Conservation (phyloP, 2,329 filamentous ascomycete species). For the Fusarium albidum region DNA sequence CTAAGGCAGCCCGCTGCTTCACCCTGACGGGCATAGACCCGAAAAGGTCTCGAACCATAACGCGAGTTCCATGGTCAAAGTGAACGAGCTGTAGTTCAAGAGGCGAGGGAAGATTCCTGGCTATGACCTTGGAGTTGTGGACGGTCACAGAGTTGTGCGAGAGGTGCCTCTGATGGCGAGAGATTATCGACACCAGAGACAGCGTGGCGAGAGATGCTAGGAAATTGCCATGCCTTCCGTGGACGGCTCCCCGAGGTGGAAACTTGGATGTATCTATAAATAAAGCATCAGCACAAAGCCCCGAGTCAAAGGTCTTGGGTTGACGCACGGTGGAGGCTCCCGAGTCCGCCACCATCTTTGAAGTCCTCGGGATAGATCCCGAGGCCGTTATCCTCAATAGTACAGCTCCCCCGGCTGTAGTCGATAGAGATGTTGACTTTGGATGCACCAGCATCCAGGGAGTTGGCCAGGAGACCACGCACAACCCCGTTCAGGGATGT, state of each 20-base stretch:
- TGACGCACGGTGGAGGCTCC: conserved; percentile 73
- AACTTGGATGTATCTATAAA: conserved; percentile 80
- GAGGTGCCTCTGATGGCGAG: conserved; percentile 68
- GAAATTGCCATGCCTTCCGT: conserved; percentile 79
- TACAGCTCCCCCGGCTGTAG: conserved; percentile 77
- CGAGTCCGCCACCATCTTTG: conserved; percentile 71
- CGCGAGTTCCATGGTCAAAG: conserved; percentile 75
- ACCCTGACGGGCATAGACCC: conserved; percentile 90
- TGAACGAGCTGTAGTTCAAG: conserved; percentile 63
- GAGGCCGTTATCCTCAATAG: conserved; percentile 82
- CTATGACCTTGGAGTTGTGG: conserved; percentile 73
- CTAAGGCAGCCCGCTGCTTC: conserved; percentile 73
- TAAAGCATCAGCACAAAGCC: conserved; percentile 12
- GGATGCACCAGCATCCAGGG: conserved; percentile 79
- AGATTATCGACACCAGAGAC: conserved; percentile 80
- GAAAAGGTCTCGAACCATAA: conserved; percentile 82
- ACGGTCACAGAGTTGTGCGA: conserved; percentile 72
- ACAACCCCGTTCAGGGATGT: conserved; percentile 77
- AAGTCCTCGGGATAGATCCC: conserved; percentile 84
- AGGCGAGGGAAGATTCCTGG: conserved; percentile 69
- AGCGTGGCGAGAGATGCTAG: conserved; percentile 78
- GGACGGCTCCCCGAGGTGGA: conserved; percentile 51
- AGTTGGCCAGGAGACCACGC: conserved; percentile 79
- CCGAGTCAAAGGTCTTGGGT: neutral
- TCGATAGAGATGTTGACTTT: conserved; percentile 77